Evolutionary conservation across 345 rosid species (phyloP).

Genomic region (Geranium brycei): DNA sequence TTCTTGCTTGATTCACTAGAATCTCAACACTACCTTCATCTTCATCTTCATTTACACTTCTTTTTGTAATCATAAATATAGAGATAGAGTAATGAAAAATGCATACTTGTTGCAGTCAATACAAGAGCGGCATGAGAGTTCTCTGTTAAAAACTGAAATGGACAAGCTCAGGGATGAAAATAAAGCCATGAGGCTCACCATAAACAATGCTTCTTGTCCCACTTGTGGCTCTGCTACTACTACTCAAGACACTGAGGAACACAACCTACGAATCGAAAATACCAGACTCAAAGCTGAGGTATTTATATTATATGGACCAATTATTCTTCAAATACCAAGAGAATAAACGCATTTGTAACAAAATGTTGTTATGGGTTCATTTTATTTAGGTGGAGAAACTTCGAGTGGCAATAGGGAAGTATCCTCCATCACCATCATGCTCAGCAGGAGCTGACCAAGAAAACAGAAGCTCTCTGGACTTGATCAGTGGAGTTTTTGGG

Average conservation of each 20-base stretch:
- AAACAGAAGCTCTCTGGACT: slow-evolving; percentile 57
- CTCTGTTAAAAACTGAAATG: slow-evolving; percentile 66
- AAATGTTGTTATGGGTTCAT: neutral
- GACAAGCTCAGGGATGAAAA: slow-evolving; percentile 81
- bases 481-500: slow-evolving; percentile 64
- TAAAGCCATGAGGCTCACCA: slow-evolving; percentile 72
- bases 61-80: too few relatives aligned
- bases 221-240: slow-evolving; percentile 64
- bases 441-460: slow-evolving; percentile 59
- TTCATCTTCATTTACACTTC: too few relatives aligned
- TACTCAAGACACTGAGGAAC: slow-evolving; percentile 40
- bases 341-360: too few relatives aligned
- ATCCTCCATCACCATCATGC: slow-evolving; percentile 40
- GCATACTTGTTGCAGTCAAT: slow-evolving; percentile 37
- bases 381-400: slow-evolving; percentile 52
- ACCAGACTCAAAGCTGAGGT: slow-evolving; percentile 85
- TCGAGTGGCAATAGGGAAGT: slow-evolving; percentile 47
- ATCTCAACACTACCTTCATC: too few relatives aligned
- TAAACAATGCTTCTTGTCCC: slow-evolving; percentile 64
- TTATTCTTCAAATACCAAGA: too few relatives aligned
- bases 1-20: too few relatives aligned
- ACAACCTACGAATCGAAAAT: slow-evolving; percentile 67
- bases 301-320: too few relatives aligned
- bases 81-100: too few relatives aligned
- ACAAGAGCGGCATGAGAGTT: slow-evolving; percentile 94